Percentiles rank a stretch among this genome's conserved stretches.
Conservation (phyloP, 306 rosid genomes). For the Elaeagnus macrophylla region DNA sequence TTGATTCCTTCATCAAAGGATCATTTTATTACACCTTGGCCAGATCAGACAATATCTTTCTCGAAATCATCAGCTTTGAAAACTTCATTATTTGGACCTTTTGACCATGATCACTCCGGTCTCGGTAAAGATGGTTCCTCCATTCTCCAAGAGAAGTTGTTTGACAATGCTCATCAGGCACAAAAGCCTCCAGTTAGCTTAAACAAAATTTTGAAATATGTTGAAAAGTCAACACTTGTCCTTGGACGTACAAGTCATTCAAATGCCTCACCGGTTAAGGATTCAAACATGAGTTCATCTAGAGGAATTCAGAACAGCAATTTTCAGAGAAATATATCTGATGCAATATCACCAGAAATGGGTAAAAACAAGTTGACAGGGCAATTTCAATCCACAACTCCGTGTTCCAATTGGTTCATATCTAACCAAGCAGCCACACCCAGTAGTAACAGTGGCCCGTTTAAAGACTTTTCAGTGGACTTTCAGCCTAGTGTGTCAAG, state of each 20-base stretch:
- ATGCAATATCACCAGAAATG: constrained; percentile 31
- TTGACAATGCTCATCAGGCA: constrained; percentile 29
- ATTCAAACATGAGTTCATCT: constrained; percentile 27
- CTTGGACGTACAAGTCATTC: constrained; percentile 27
- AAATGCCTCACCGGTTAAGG: constrained; percentile 37
- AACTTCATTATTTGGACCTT: constrained; percentile 38
- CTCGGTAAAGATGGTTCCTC: constrained; percentile 35
- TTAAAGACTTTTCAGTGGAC: constrained; percentile 31
- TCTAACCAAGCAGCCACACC: constrained; percentile 27
- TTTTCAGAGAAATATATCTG: constrained; percentile 26
- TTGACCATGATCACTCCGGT: constrained; percentile 31
- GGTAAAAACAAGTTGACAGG: no score
- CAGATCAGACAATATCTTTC: constrained; percentile 25
- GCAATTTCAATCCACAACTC: no score
- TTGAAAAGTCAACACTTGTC: constrained; percentile 27
- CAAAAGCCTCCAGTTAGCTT: constrained; percentile 28
- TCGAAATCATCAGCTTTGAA: constrained; percentile 41
- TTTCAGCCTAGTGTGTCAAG: constrained; percentile 26
- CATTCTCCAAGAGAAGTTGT: constrained; percentile 24
- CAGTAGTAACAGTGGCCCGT: constrained; percentile 19
- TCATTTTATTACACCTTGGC: constrained; percentile 28
- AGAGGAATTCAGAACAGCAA: constrained; percentile 16
- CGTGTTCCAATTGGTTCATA: no score
- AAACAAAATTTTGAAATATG: constrained; percentile 38
- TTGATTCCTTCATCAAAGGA: constrained; percentile 53